Evolutionary conservation across 495 filamentous ascomycete species (phyloP).

Genomic region (Hypoxylon intermedium): DNA sequence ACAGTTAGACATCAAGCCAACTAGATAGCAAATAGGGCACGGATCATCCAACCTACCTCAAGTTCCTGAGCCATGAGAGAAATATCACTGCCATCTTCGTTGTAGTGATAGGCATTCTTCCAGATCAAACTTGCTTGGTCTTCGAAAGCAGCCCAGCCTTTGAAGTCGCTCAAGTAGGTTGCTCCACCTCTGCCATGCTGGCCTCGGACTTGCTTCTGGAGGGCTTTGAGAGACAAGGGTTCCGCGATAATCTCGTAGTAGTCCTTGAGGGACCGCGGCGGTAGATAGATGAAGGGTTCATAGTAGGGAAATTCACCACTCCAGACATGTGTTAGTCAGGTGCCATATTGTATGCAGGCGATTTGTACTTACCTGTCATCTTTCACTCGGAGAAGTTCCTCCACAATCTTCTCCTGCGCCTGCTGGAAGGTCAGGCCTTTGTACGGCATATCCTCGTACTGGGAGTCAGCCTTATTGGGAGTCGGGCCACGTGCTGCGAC

Average conservation of each 20-base stretch:
- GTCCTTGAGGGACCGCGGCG: slow-evolving; percentile 67
- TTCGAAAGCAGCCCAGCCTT: slow-evolving; percentile 80
- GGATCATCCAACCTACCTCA: slow-evolving; percentile 60
- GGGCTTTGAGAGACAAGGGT: slow-evolving; percentile 71
- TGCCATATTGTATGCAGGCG: background rate
- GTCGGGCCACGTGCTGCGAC: slow-evolving; percentile 26
- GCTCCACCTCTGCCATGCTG: slow-evolving; percentile 67
- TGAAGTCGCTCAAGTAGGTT: slow-evolving; percentile 73
- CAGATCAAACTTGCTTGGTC: slow-evolving; percentile 78
- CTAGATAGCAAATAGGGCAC: background rate
- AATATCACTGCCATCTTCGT: slow-evolving; percentile 86
- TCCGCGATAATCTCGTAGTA: slow-evolving; percentile 80
- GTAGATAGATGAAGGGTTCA: slow-evolving; percentile 70
- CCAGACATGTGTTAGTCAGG: slow-evolving; percentile 23
- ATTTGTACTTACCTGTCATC: slow-evolving; percentile 63
- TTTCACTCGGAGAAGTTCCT: slow-evolving; percentile 68
- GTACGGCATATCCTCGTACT: slow-evolving; percentile 62
- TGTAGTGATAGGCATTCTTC: slow-evolving; percentile 85
- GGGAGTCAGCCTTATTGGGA: slow-evolving; percentile 53
- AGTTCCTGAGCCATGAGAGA: slow-evolving; percentile 73
- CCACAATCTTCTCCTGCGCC: slow-evolving; percentile 81
- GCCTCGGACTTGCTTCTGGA: slow-evolving; percentile 75
- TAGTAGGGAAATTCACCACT: slow-evolving; percentile 63
- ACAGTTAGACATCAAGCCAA: slow-evolving; percentile 41
- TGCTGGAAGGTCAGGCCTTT: slow-evolving; percentile 74